Conservation (phyloP, 2,329 filamentous ascomycete genomes). For the Talaromyces sp. region DNA sequence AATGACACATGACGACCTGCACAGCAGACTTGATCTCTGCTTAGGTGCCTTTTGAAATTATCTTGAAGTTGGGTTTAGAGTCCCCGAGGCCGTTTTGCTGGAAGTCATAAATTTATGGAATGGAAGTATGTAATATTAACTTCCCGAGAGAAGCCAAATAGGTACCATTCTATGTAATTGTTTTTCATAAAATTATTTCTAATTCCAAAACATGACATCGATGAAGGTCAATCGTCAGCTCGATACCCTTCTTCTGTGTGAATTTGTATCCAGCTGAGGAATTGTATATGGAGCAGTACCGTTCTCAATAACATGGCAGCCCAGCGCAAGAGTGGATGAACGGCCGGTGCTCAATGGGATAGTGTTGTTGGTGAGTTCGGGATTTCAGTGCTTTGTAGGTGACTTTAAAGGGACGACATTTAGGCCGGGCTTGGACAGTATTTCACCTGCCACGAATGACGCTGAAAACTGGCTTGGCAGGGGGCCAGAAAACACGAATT, state of each 20-base stretch:
- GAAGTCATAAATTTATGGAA: no score
- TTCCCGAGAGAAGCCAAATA: no score
- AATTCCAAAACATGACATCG: neutral
- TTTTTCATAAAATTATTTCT: no score
- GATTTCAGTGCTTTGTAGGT: constrained; percentile 28
- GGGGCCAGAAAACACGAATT: constrained; percentile 26
- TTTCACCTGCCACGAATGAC: constrained; percentile 9
- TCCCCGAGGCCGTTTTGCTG: no score
- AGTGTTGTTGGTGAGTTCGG: constrained; percentile 24
- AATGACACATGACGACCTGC: no score
- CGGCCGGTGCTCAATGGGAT: constrained; percentile 30
- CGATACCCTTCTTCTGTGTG: neutral
- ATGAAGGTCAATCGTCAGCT: neutral
- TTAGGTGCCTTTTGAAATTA: no score
- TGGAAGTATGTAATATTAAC: no score
- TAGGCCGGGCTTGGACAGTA: constrained; percentile 18
- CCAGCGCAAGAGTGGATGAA: constrained; percentile 21
- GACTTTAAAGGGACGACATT: constrained; percentile 25
- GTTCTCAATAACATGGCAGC: constrained; percentile 17
- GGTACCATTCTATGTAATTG: no score
- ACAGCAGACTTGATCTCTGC: no score
- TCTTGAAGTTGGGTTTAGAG: no score
- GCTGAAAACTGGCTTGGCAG: constrained; percentile 27
- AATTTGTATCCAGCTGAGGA: neutral
- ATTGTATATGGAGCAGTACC: constrained; percentile 11